Evolutionary conservation across 106 monocot species (phyloP), one percentile per base, ranked within the genome.

Genomic region (Allium fistulosum): DNA sequence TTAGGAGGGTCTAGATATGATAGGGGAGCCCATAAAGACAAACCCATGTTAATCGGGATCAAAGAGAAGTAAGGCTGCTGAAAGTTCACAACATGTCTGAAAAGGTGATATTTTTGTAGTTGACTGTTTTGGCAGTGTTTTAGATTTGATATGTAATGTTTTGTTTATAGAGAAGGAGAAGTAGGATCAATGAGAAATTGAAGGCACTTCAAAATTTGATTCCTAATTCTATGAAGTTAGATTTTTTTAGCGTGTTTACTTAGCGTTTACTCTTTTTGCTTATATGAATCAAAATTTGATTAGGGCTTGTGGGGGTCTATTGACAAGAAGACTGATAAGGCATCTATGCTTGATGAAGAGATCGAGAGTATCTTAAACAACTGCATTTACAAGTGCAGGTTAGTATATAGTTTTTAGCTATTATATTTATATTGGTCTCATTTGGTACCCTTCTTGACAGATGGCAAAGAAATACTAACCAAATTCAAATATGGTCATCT

Each of bases 21-120:
- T 65, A 18, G 75, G 71, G 62, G 80, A 72, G 75, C 65, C 72
- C 7, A 71, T 14, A 63, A 66, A 63, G 65, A 63, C 61, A 22
- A 50, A 27, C 22, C 70, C 69, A 45, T 61, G 72, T 9, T 69
- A 77, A 59, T 82, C 87, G 11, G 77, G 91, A 4, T 81, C 81
- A 26, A 91, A 91, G 82, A 67, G 91, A 53, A 87, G 84, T 73
- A 65, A 86, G 46, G 91, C 91, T 9, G 91, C 91, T 26, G 91
- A 22, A 87, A 66, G 91, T 91, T 14, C 91, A 91, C 59, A 91
- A 87, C 59, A 66, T 91, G 75, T 91, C 91, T 4, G 91, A 91
- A 17, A 91, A 87, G 84, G 87, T 91, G 27, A 22, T 66, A 9
- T 26, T 9, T 49, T 16, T 17, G 47, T 0, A 2, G 0, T 22